Percentiles rank a stretch among this genome's conserved stretches.
These are phyloP conservation scores for Penicillium longicatenatum DNA, from an alignment of 495 filamentous ascomycete genomes.

Conservation along the genomic window DNA sequence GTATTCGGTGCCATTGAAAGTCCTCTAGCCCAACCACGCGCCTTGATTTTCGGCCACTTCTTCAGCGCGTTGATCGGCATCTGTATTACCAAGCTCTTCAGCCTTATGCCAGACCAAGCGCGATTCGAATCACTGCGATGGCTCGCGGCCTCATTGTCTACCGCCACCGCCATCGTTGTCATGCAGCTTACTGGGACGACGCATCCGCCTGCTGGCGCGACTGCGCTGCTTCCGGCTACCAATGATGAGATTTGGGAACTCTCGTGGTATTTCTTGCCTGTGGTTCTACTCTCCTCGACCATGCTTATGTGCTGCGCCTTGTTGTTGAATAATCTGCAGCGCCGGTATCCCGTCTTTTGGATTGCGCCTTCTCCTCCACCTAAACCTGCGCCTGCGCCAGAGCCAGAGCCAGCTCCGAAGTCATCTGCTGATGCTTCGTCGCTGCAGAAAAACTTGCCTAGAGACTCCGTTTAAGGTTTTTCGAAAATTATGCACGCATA, in stretches of 20 bases:
- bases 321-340: conserved; percentile 71
- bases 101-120: conserved; percentile 44
- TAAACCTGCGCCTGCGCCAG: conserved; percentile 8
- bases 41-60: conserved; percentile 66
- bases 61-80: conserved; percentile 66
- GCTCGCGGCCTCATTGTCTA: conserved; percentile 67
- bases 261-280: conserved; percentile 68
- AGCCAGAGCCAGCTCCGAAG: background rate
- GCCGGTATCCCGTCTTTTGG: conserved; percentile 77
- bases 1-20: conserved; percentile 67
- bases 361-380: conserved; percentile 26
- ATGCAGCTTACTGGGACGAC: conserved; percentile 78
- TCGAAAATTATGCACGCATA: background rate
- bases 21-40: conserved; percentile 76
- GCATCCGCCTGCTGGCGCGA: conserved; percentile 83
- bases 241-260: conserved; percentile 55
- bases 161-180: conserved; percentile 60
- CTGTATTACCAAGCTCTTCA: conserved; percentile 68
- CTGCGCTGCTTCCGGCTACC: conserved; percentile 71
- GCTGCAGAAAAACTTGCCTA: conserved; percentile 9
- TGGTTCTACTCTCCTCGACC: conserved; percentile 61
- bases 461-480: conserved; percentile 17
- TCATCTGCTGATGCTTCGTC: conserved; percentile 5
- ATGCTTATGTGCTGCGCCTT: conserved; percentile 64
- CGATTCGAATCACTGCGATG: conserved; percentile 58